Base-by-base conservation (phyloP, 257 asterid species). In the Solanum pennellii region DNA sequence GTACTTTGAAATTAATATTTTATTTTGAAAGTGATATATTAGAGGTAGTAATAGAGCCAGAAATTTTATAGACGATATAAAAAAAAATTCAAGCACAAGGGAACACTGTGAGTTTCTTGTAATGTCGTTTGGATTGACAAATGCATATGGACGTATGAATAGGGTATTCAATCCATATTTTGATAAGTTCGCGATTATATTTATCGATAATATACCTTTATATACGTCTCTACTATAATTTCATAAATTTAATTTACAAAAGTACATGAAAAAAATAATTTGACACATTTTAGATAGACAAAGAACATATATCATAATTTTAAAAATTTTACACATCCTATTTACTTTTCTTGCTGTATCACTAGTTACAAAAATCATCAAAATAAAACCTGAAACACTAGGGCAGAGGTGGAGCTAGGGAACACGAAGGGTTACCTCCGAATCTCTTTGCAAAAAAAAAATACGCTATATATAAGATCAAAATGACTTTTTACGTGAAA, bases 31-130 rank as follows among this genome's bases (percentile, higher is more conserved):
- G 18, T 18, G 11, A 56, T 18, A 2, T 56, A 18, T 56, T 56
- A 0, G n/a, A 18, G n/a, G 2, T 7, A 49, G 1, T 15, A 8
- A 0, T 1, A 0, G 21, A 49, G 59, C 1, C 3, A 2, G 3
- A 21, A 49, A 49, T 49, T 49, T 49, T 21, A 49, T 49, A 21
- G 3, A 49, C 9, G 21, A 49, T 15, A 49, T 15, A 2, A 15
- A 49, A 15, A 49, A n/a, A n/a, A n/a, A n/a, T n/a, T n/a, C 62
- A 52, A 52, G 23, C 62, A 52, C 62, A 16, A 52, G 62, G 65
- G 25, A 56, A 15, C 15, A 60, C 74, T 12, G 0, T 27, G 21
- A 68, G 2, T 74, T 74, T 74, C 52, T 74, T 15, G 52, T 37
- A 35, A 35, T 73, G 3, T 21, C 27, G 3, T 74, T 37, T 37